Conservation (phyloP, 1,284 basidiomycete species). For the Flammula alnicola region DNA sequence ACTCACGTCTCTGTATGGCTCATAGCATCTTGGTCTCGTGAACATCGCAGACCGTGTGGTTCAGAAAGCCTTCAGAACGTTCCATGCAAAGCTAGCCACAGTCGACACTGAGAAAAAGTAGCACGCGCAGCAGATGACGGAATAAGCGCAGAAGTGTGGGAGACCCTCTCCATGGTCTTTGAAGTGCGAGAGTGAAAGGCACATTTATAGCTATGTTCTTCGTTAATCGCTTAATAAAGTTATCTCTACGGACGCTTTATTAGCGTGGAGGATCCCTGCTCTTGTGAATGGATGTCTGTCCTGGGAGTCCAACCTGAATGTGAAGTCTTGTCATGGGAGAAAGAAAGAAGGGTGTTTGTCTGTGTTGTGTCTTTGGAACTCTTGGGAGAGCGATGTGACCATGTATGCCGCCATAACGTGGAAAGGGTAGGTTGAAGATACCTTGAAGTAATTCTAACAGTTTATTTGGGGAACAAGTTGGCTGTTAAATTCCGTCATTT, state of each 20-base stretch:
- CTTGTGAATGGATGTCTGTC: neutral
- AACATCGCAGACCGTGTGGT: neutral
- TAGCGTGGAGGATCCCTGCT: neutral
- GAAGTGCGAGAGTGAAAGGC: neutral
- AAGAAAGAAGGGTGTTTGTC: neutral
- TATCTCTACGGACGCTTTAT: neutral
- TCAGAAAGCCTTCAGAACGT: neutral
- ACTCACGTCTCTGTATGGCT: too few relatives aligned
- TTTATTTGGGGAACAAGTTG: neutral
- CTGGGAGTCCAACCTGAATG: neutral
- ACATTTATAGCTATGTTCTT: conserved; percentile 4
- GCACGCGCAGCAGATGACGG: conserved; percentile 4
- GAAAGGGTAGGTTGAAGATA: neutral
- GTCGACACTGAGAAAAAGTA: neutral
- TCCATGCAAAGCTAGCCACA: neutral
- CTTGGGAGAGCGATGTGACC: too few relatives aligned
- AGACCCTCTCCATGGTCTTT: neutral
- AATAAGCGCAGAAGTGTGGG: neutral
- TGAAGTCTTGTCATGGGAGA: neutral
- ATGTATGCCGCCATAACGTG: neutral
- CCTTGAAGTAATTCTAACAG: neutral
- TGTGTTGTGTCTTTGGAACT: neutral
- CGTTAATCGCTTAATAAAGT: neutral
- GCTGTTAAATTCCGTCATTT: conserved; percentile 1
- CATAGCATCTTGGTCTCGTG: neutral